Evolutionary conservation across 148 eudicot species (phyloP), one percentile per base, ranked within the genome.

Genomic region (Amaranthus cruentus): DNA sequence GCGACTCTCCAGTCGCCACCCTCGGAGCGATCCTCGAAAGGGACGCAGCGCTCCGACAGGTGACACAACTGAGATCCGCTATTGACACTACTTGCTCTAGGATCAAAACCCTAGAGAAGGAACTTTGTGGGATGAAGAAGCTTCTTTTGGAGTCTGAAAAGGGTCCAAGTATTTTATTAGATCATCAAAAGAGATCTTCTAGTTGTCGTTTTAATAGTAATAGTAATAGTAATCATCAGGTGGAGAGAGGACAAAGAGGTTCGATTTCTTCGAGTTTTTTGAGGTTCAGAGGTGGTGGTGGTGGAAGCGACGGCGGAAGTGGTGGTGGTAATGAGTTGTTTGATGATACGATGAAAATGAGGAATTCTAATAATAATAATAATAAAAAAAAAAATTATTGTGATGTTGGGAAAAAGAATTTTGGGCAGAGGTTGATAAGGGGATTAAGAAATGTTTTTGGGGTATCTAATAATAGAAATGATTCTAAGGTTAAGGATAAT

Each of bases 21-120:
- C 90, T 93, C 0, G 98, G 96, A 4, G 89, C 91, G 0, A 83
- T 93, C 61, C 89, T 93, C 66, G 81, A 89, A 52, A 85, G 86
- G 0, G 98, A 90, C 43, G 89, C 96, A 0, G 90, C 94, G 4
- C 85, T 81, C 7, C 89, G 90, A 47, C 88, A 86, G 72, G 90
- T 84, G 10, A 81, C 90, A 1, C 84, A 88, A 18, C 82, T 93
- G 11, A 84, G 78, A 62, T 80, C 86, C 14, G 79, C 88, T 28
- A 83, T 93, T 76, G 87, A 80, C 63, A 82, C 79, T 66, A 93
- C 98, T 6, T 72, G 75, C 48, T 81, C 90, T 1, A 84, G 88
- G 54, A 87, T 93, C 53, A 85, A 83, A 46, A 69, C 70, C 60
- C 66, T 93, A 5, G 98, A 93, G 80, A 83, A 78, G 72, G 93